Evolutionary conservation across 75 land plant genomes (phyloP), one percentile per base, ranked within the genome.

Genomic region (Cunninghamia lanceolata): DNA sequence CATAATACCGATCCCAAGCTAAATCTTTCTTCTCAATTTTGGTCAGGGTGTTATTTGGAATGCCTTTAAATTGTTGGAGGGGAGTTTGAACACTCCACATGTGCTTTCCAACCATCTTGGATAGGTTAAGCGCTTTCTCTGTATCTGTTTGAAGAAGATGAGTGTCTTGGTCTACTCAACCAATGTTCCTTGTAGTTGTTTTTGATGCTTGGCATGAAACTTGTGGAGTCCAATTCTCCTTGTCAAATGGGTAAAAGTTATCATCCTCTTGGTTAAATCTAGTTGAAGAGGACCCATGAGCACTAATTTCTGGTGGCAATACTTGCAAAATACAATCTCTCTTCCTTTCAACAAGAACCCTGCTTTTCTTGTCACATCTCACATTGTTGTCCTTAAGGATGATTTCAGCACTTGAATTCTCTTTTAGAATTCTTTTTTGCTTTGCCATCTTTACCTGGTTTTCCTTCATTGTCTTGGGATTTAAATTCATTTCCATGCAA

Each of bases 91-190:
- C n/a, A n/a, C n/a, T n/a, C n/a, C n/a, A n/a, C n/a, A n/a, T n/a
- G n/a, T n/a, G n/a, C n/a, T n/a, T n/a, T n/a, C n/a, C n/a, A n/a
- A n/a, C n/a, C n/a, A n/a, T n/a, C n/a, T n/a, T n/a, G n/a, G n/a
- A n/a, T n/a, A n/a, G n/a, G n/a, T n/a, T n/a, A n/a, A n/a, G 94
- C 1, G 84, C 75, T 70, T 91, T 86, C 19, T 86, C 91, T 19
- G 68, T 52, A 84, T 90, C 47, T 85, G 53, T 68, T 19, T 40
- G 34, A 38, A 4, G 16, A n/a, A n/a, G 9, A 46, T 83, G 53
- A 19, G 36, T 84, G 34, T 89, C 85, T 68, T 75, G 46, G 80
- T 53, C 83, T 35, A 59, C 2, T 82, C 68, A 71, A 9, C 9
- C 73, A 66, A 35, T 80, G 45, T 46, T 88, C 39, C 80, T 36